Percentiles rank a stretch among this genome's conserved stretches.
Conservation (phyloP, 2,329 filamentous ascomycete genomes). For the Sclerotinia sclerotiorum region DNA sequence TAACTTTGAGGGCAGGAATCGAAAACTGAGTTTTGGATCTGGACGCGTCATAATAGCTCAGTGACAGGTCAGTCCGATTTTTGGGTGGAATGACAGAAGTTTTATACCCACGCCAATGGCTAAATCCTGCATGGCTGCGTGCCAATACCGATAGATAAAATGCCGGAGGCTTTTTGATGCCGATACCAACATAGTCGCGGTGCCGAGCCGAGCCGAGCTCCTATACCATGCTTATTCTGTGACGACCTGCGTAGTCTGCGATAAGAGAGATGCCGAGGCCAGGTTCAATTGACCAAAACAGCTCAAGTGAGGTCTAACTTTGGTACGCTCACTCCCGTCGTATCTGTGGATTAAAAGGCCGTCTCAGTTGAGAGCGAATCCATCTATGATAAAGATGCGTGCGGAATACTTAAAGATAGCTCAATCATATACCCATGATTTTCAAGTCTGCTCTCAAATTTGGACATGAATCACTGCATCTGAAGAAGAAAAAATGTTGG, state of each 20-base stretch:
- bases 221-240: neutral
- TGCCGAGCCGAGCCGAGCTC: neutral
- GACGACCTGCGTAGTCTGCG: neutral
- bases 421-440: neutral
- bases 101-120: neutral
- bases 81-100: neutral
- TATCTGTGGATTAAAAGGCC: neutral
- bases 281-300: neutral
- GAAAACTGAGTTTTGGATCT: neutral
- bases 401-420: neutral
- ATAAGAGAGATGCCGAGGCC: neutral
- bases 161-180: neutral
- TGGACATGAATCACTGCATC: neutral
- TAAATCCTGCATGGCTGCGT: too few species aligned
- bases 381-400: neutral
- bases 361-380: too few species aligned
- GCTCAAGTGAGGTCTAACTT: neutral
- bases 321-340: neutral
- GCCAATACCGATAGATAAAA: neutral
- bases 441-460: neutral
- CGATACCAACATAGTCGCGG: neutral
- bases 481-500: neutral
- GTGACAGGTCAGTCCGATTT: neutral
- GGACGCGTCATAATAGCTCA: neutral
- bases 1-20: neutral